Evolutionary conservation across 768 basidiomycete species (phyloP).

Genomic region (Lepiota subincarnata): DNA sequence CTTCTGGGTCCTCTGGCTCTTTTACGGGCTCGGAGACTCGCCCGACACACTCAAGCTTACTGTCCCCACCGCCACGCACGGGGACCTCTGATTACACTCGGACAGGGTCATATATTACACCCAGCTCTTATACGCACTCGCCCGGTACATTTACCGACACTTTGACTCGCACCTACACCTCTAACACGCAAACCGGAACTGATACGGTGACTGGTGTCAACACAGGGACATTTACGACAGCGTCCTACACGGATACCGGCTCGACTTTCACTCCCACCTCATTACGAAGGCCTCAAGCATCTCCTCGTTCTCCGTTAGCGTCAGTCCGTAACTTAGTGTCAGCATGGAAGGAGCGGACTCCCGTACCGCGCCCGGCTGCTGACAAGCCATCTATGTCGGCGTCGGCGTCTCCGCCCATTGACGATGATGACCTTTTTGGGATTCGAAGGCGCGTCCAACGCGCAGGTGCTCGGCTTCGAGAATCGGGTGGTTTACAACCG

Average conservation of each 20-base stretch:
- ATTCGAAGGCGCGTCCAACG: conserved; percentile 41
- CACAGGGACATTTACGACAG: conserved; percentile 28
- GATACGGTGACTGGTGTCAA: conserved; percentile 31
- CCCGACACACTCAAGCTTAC: conserved; percentile 18
- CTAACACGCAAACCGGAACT: conserved; percentile 38
- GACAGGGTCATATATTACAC: conserved; percentile 17
- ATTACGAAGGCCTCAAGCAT: conserved; percentile 58
- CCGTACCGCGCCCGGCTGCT: conserved; percentile 31
- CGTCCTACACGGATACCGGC: conserved; percentile 30
- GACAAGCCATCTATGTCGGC: conserved; percentile 33
- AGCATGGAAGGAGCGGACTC: conserved; percentile 77
- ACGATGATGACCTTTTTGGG: conserved; percentile 48
- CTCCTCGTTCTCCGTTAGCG: conserved; percentile 66
- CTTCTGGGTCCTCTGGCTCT: conserved; percentile 27
- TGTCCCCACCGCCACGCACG: conserved; percentile 17
- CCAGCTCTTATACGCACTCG: conserved; percentile 10
- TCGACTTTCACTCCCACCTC: conserved; percentile 41
- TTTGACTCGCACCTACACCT: conserved; percentile 25
- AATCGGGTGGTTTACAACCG: conserved; percentile 22
- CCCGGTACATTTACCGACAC: conserved; percentile 28
- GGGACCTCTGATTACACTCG: conserved; percentile 12
- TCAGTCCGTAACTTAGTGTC: conserved; percentile 78
- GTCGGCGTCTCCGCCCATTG: conserved; percentile 24
- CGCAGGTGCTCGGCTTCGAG: conserved; percentile 31
- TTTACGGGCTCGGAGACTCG: conserved; percentile 14